Percentiles rank a stretch among this genome's conserved stretches.
Evolutionary conservation across 768 basidiomycete genomes (phyloP).

Genomic region (Mycena crocata): DNA sequence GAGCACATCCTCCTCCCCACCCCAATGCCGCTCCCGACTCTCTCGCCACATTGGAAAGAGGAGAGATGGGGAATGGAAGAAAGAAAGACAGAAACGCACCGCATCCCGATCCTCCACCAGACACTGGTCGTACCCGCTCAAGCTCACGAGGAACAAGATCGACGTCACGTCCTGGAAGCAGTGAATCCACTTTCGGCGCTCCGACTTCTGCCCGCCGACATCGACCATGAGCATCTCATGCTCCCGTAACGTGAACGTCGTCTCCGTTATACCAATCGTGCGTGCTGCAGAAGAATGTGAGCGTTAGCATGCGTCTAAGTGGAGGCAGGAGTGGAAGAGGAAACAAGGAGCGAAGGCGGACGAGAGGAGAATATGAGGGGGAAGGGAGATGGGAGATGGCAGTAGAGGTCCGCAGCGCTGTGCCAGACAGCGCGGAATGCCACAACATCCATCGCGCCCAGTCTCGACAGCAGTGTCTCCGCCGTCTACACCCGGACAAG

Average conservation of each 20-base stretch:
- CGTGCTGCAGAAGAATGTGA: too few relatives aligned
- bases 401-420: too few relatives aligned
- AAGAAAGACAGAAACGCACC: conserved; percentile 62
- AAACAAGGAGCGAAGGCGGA: too few relatives aligned
- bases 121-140: conserved; percentile 96
- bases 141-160: conserved; percentile 90
- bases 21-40: not conserved
- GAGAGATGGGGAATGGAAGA: not conserved
- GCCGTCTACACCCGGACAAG: too few relatives aligned
- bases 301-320: too few relatives aligned
- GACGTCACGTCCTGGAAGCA: conserved; percentile 96
- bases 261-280: conserved; percentile 93
- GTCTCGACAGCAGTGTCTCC: too few relatives aligned
- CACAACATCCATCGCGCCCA: too few relatives aligned
- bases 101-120: conserved; percentile 93
- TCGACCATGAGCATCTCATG: conserved; percentile 95
- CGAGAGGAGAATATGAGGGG: too few relatives aligned
- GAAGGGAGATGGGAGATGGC: too few relatives aligned
- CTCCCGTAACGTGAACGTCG: conserved; percentile 80
- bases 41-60: not conserved
- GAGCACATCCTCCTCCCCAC: not conserved
- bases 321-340: too few relatives aligned
- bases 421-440: too few relatives aligned
- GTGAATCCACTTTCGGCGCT: conserved; percentile 94
- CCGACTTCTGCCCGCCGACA: conserved; percentile 92